phyloP scores from a whole-genome alignment of 306 rosid genomes.

The Cotoneaster glaucophyllus region DNA sequence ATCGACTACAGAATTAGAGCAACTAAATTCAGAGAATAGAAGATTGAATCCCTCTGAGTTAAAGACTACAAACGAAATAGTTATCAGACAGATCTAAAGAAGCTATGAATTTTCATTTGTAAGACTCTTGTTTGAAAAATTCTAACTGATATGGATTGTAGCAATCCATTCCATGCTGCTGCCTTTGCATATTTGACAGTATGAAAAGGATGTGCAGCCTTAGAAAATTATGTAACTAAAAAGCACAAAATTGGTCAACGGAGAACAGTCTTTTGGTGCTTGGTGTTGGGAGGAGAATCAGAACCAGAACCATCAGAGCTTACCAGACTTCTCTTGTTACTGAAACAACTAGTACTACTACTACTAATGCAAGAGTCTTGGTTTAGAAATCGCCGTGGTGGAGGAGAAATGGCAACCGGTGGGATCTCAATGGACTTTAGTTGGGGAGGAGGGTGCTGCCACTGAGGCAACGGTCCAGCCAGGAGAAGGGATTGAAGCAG shows the following conservation, averaged over 20 bases:
- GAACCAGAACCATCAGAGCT: conserved; percentile 15
- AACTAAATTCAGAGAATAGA: conserved; percentile 4
- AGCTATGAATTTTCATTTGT: conserved; percentile 27
- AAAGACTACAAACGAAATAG: background rate
- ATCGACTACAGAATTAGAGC: conserved; percentile 21
- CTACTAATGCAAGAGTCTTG: conserved; percentile 16
- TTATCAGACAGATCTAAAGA: background rate
- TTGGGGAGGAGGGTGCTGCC: conserved; percentile 92
- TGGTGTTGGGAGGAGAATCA: conserved; percentile 24
- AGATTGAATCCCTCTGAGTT: background rate
- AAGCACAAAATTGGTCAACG: conserved; percentile 2
- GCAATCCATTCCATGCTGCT: conserved; percentile 29
- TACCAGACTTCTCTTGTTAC: conserved; percentile 36
- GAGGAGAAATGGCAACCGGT: conserved; percentile 47
- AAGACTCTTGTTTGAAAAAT: conserved; percentile 14
- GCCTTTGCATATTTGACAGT: conserved; percentile 19
- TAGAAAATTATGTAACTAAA: conserved; percentile 24
- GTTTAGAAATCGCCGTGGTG: conserved; percentile 2
- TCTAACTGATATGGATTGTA: conserved; percentile 17
- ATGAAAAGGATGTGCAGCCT: conserved; percentile 32
- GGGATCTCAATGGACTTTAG: conserved; percentile 66
- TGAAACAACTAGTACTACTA: conserved; percentile 1
- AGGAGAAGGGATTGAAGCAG: conserved; percentile 67
- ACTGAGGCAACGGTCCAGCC: conserved; percentile 84
- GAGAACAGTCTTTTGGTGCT: conserved; percentile 32